Evolutionary conservation across 75 land plant species (phyloP).

Genomic region (Ceratopteris richardii): DNA sequence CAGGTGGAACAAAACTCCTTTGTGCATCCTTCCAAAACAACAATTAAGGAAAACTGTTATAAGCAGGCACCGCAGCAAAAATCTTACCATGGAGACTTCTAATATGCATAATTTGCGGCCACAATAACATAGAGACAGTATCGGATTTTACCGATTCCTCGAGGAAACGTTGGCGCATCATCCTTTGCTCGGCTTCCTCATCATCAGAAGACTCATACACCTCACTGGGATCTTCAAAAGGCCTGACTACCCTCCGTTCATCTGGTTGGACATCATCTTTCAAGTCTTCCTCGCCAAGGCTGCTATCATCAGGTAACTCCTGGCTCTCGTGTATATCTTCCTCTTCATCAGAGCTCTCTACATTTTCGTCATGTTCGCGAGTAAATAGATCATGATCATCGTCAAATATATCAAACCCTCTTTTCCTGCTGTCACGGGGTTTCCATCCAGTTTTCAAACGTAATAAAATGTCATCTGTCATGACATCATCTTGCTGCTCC

Average conservation of each 20-base stretch:
- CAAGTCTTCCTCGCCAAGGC: constrained; percentile 2
- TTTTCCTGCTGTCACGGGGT: constrained; percentile 15
- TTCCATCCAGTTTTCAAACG: constrained; percentile 39
- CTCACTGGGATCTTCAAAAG: constrained; percentile 33
- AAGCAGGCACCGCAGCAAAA: too few species aligned
- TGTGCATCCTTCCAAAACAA: constrained; percentile 41
- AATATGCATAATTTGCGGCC: background rate
- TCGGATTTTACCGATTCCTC: constrained; percentile 54
- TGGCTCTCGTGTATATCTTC: constrained; percentile 15
- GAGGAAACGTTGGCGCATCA: constrained; percentile 30
- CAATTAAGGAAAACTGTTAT: background rate
- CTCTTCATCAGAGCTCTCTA: constrained; percentile 17
- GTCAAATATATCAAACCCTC: constrained; percentile 28
- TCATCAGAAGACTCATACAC: constrained; percentile 48
- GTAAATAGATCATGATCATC: constrained; percentile 25
- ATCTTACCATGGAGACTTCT: too few species aligned
- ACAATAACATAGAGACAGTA: background rate
- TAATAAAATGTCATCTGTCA: constrained; percentile 56
- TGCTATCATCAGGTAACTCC: background rate
- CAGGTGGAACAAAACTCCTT: constrained; percentile 38
- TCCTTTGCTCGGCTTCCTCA: constrained; percentile 49
- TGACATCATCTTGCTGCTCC: constrained; percentile 75
- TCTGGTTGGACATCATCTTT: background rate
- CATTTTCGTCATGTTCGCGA: background rate
- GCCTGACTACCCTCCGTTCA: background rate